phyloP scores from a whole-genome alignment of 163 green algal genomes.

The Botryococcus braunii region DNA sequence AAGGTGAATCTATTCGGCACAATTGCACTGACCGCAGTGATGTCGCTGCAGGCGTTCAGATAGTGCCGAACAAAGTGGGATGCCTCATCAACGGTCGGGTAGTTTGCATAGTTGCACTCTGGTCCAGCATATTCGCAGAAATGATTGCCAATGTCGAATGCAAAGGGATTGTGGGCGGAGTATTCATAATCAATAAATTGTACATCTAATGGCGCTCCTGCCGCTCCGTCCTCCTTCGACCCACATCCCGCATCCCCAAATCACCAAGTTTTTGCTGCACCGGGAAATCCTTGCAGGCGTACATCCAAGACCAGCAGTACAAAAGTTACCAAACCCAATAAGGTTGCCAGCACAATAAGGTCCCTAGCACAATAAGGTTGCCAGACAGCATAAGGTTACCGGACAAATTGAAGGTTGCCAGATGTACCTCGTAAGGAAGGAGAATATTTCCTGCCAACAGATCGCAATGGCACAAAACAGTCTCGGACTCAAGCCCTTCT shows the following conservation, averaged over 20 bases:
- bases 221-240: neutral
- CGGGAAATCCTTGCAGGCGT: too few relatives aligned
- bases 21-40: neutral
- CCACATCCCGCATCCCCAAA: too few relatives aligned
- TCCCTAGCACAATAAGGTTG: too few relatives aligned
- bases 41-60: conserved; percentile 16
- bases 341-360: too few relatives aligned
- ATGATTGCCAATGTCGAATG: conserved; percentile 83
- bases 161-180: conserved; percentile 49
- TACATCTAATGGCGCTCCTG: conserved; percentile 23
- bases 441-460: too few relatives aligned
- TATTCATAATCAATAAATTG: conserved; percentile 99
- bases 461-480: conserved; percentile 80
- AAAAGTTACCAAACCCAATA: too few relatives aligned
- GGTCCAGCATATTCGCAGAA: conserved; percentile 96
- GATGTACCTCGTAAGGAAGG: too few relatives aligned
- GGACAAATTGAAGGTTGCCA: too few relatives aligned
- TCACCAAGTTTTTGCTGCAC: too few relatives aligned
- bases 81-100: conserved; percentile 21
- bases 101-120: conserved; percentile 77
- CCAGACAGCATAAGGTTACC: conserved; percentile 87
- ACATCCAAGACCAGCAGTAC: too few relatives aligned
- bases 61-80: conserved; percentile 30
- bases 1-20: too few relatives aligned
- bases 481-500: conserved; percentile 27